Conservation (phyloP, 1,139 yeast species). For the Saccharomyces uvarum region DNA sequence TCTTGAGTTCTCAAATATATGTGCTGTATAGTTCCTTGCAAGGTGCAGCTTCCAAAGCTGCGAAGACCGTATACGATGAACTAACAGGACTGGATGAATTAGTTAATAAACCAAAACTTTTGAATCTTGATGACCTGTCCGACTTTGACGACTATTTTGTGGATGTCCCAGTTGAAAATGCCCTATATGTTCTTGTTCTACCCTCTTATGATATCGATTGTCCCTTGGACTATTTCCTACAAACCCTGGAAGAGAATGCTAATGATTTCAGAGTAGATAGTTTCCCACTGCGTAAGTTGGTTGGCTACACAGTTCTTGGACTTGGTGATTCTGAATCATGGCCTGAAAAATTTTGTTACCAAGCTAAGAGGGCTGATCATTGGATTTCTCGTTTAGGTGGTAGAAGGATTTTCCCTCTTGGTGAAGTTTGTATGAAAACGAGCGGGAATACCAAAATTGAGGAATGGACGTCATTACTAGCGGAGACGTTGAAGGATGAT, state of each 20-base stretch:
- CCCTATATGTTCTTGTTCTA: constrained; percentile 64
- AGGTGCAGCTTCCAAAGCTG: constrained; percentile 70
- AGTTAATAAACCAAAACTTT: constrained; percentile 42
- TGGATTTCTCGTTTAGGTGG: constrained; percentile 80
- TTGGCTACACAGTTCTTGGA: constrained; percentile 82
- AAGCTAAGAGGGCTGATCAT: constrained; percentile 67
- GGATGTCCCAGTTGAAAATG: constrained; percentile 46
- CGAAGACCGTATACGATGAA: constrained; percentile 37
- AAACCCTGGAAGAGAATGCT: constrained; percentile 69
- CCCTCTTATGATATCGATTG: constrained; percentile 93
- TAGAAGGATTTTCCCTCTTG: constrained; percentile 74
- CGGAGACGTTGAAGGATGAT: constrained; percentile 54
- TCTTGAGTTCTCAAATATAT: constrained; percentile 37
- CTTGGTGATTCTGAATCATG: constrained; percentile 84
- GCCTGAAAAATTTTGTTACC: constrained; percentile 83
- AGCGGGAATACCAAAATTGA: constrained; percentile 54
- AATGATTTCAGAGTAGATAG: constrained; percentile 83
- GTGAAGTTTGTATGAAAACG: constrained; percentile 75
- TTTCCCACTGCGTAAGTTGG: constrained; percentile 56
- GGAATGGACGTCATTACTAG: constrained; percentile 61
- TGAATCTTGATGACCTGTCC: constrained; percentile 73
- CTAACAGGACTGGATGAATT: constrained; percentile 34
- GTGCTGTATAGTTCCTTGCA: constrained; percentile 81
- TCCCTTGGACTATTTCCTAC: constrained; percentile 81
- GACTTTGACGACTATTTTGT: constrained; percentile 80